Evolutionary conservation across 495 filamentous ascomycete species (phyloP), one percentile per base, ranked within the genome.

Genomic region (Chaetomium tenue): DNA sequence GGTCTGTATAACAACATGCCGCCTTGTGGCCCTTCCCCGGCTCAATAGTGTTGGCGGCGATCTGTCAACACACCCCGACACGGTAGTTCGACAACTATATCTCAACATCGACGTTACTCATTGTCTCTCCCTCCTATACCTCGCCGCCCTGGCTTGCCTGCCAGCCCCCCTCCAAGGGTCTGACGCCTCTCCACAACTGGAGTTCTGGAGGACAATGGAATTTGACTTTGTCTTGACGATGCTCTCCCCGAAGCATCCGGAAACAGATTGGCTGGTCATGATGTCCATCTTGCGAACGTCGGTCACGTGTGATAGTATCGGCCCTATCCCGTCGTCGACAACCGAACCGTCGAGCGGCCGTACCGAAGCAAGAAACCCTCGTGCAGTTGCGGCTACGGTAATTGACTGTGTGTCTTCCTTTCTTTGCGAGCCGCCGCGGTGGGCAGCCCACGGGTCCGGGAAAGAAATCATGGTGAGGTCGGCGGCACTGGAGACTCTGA

Each of bases 201-300:
- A 75, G 39, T 81, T 81, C 58, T 83, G 80, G 80, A 71, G 70
- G 57, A 70, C 70, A 25, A 75, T 83, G 16, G 75, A 79, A n/a
- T 68, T 78, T 5, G 75, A 81, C n/a, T 81, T 82, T 57, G 72
- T 81, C 20, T 70, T 80, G 52, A 58, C 76, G 48, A 74, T 80
- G 60, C 72, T 83, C 3, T 77, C 72, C 18, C 74, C 75, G 18
- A 82, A 79, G 52, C 79, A 81, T 44, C 76, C 77, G 1, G 71
- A 77, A n/a, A 64, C 69, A 7, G 78, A 81, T 42, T 81, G 78
- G 64, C 57, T 78, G 12, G 72, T 67, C 8, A 76, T 75, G 58
- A 61, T 83, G 30, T 66, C 68, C 15, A 65, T 81, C 66, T 58
- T 83, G 15, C 71, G 71, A 28, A 78, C 80, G 0, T 81, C 79